These are phyloP conservation scores for Fusarium annulatum DNA, from an alignment of 2,329 filamentous ascomycete genomes.

Conservation along the genomic window DNA sequence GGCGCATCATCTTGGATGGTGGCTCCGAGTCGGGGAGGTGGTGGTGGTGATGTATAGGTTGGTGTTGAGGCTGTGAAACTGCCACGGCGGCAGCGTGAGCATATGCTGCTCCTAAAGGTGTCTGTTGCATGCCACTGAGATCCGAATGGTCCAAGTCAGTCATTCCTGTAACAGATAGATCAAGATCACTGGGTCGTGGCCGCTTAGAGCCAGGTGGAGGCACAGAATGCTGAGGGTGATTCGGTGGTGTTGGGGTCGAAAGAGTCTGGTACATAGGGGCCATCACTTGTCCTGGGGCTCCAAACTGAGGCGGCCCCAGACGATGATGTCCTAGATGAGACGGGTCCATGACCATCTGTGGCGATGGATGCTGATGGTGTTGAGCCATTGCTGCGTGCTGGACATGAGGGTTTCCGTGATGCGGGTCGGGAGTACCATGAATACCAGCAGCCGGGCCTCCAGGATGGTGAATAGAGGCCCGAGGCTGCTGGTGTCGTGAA, in stretches of 20 bases:
- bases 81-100: conserved; percentile 55
- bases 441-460: conserved; percentile 55
- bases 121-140: conserved; percentile 66
- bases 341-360: conserved; percentile 67
- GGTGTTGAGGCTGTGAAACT: conserved; percentile 50
- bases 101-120: conserved; percentile 64
- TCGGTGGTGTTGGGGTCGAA: conserved; percentile 53
- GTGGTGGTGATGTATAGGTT: conserved; percentile 81
- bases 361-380: conserved; percentile 61
- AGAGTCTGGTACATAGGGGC: conserved; percentile 64
- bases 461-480: conserved; percentile 61
- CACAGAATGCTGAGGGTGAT: conserved; percentile 45
- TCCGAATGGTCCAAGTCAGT: conserved; percentile 65
- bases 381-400: conserved; percentile 53
- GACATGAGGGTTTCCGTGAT: conserved; percentile 50
- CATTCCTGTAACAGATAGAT: conserved; percentile 63
- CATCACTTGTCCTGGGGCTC: conserved; percentile 59
- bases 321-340: conserved; percentile 64
- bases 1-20: conserved; percentile 74
- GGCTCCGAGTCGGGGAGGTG: conserved; percentile 79
- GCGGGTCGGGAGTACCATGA: conserved; percentile 57
- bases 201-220: conserved; percentile 59
- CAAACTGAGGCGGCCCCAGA: conserved; percentile 66
- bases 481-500: conserved; percentile 54
- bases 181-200: conserved; percentile 67